phyloP scores from a whole-genome alignment of 371 early-diverging fungal species.

The Mucor mucedo region DNA sequence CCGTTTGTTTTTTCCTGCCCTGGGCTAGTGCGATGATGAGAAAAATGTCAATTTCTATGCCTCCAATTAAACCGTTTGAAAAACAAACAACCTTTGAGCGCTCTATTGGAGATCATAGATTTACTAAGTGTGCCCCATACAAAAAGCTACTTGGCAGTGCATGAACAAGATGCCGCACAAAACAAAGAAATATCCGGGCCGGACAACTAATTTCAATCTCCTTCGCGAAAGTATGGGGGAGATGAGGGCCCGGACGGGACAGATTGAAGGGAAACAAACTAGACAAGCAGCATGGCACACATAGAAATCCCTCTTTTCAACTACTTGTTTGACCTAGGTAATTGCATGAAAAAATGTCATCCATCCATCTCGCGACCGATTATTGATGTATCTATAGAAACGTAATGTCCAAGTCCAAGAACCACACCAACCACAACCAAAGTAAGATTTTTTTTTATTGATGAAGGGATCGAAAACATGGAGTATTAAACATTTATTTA shows the following conservation, averaged over 20 bases:
- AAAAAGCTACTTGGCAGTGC: too few species aligned
- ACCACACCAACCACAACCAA: slow-evolving; percentile 99
- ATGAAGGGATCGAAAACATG: background rate
- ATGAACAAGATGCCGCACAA: background rate
- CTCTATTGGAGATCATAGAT: too few species aligned
- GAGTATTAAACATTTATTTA: background rate
- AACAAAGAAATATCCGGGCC: background rate
- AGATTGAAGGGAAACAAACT: slow-evolving; percentile 1
- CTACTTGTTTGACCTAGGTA: slow-evolving; percentile 34
- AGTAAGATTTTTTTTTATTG: slow-evolving; percentile 5
- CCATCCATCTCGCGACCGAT: background rate
- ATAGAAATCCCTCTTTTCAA: slow-evolving; percentile 28
- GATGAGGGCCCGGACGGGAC: background rate
- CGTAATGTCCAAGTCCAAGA: slow-evolving; percentile 95
- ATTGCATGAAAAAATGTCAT: slow-evolving; percentile 1
- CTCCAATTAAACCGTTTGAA: too few species aligned
- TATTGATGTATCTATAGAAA: slow-evolving; percentile 9
- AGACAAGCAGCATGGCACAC: slow-evolving; percentile 6
- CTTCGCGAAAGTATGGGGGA: background rate
- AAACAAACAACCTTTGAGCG: too few species aligned
- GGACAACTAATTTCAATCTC: slow-evolving; percentile 2
- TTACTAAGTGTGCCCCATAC: too few species aligned
- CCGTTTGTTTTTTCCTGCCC: background rate
- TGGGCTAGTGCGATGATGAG: background rate
- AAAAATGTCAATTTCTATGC: too few species aligned